Conservation (phyloP, 2,329 filamentous ascomycete species). For the Epichloe elymi region DNA sequence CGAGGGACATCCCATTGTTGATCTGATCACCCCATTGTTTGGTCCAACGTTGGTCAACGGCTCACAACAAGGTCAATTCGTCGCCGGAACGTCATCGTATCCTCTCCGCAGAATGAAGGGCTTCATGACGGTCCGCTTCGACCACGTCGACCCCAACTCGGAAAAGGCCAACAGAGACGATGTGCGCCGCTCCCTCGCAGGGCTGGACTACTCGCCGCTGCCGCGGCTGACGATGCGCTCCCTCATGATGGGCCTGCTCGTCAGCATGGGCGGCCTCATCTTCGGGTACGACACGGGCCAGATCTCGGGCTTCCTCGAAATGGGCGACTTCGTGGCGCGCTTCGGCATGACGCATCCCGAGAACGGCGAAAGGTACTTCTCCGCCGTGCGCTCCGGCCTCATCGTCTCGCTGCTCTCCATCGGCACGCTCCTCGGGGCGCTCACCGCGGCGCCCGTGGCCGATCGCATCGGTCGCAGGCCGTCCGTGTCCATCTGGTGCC, state of each 20-base stretch:
- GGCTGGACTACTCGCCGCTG: slow-evolving; percentile 32
- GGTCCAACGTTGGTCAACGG: too few species aligned
- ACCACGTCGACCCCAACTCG: slow-evolving; percentile 27
- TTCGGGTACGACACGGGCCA: slow-evolving; percentile 40
- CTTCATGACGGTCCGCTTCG: slow-evolving; percentile 25
- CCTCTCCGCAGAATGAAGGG: slow-evolving; percentile 6
- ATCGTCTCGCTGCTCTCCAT: slow-evolving; percentile 47
- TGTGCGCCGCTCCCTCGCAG: slow-evolving; percentile 21
- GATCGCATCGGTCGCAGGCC: slow-evolving; percentile 50
- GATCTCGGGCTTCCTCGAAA: slow-evolving; percentile 43
- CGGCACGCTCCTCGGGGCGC: slow-evolving; percentile 46
- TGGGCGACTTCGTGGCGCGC: slow-evolving; percentile 40
- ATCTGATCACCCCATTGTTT: too few species aligned
- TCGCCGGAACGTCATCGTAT: too few species aligned
- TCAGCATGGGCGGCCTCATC: slow-evolving; percentile 32
- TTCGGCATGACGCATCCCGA: slow-evolving; percentile 31
- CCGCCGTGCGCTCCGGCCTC: slow-evolving; percentile 40
- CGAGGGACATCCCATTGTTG: too few species aligned
- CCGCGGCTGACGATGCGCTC: slow-evolving; percentile 25
- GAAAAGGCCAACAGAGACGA: slow-evolving; percentile 20
- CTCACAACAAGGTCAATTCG: too few species aligned
- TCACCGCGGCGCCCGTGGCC: slow-evolving; percentile 48
- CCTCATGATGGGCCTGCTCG: slow-evolving; percentile 24
- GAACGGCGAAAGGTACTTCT: slow-evolving; percentile 28
- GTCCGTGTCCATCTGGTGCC: slow-evolving; percentile 48